These are phyloP conservation scores for Penicillium concentricum DNA, from an alignment of 2,329 filamentous ascomycete genomes.

Conservation along the genomic window DNA sequence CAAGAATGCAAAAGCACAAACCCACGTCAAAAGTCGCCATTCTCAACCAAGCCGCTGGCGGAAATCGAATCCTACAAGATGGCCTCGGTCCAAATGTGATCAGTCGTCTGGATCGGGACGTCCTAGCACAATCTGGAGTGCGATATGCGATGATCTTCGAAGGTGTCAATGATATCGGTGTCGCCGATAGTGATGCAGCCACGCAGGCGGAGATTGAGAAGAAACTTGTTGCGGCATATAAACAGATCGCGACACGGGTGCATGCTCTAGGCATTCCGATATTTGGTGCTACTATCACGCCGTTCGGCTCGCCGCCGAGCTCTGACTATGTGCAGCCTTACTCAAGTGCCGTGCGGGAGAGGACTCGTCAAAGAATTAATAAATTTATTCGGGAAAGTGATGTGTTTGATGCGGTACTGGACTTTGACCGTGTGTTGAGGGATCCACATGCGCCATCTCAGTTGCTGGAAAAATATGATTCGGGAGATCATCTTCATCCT, in stretches of 20 bases:
- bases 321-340: conserved; percentile 51
- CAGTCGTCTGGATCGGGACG: conserved; percentile 63
- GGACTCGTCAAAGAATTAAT: conserved; percentile 59
- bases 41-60: conserved; percentile 66
- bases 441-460: conserved; percentile 51
- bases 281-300: conserved; percentile 66
- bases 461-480: conserved; percentile 54
- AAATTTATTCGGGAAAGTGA: conserved; percentile 58
- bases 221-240: conserved; percentile 56
- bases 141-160: conserved; percentile 65
- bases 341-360: conserved; percentile 54
- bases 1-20: conserved; percentile 49
- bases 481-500: conserved; percentile 66
- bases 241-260: conserved; percentile 57
- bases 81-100: conserved; percentile 63
- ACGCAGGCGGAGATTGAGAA: conserved; percentile 52
- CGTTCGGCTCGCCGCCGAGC: conserved; percentile 50
- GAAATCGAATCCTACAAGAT: conserved; percentile 63
- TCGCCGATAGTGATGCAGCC: conserved; percentile 43
- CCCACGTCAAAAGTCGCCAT: conserved; percentile 54
- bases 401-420: conserved; percentile 60
- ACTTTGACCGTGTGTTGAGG: conserved; percentile 60
- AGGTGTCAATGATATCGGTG: conserved; percentile 68
- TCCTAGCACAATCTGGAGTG: conserved; percentile 58
- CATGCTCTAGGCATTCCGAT: conserved; percentile 56